A percentile compares a stretch with the other conserved stretches of the same genome.
Conservation (phyloP, 2,329 filamentous ascomycete genomes). For the Microdochium paspali region DNA sequence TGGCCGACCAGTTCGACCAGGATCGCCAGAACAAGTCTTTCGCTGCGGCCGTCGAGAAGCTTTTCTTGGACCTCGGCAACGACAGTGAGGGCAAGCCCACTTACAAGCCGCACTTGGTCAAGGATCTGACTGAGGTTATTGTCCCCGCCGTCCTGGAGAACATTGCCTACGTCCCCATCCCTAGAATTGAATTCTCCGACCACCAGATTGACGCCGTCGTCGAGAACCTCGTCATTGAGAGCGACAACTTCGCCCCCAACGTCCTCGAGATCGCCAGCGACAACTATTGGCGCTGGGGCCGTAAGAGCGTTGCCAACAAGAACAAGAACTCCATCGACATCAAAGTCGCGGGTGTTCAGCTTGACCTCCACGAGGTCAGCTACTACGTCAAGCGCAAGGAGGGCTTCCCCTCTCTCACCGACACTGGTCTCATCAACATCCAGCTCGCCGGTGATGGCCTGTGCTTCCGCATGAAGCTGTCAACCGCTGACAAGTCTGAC, state of each 20-base stretch:
- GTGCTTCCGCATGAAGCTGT: constrained; percentile 83
- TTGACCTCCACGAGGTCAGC: constrained; percentile 82
- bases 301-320: constrained; percentile 76
- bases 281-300: constrained; percentile 91
- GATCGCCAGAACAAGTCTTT: constrained; percentile 83
- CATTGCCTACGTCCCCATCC: constrained; percentile 82
- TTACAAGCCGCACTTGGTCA: constrained; percentile 90
- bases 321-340: constrained; percentile 75
- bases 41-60: constrained; percentile 62
- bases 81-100: constrained; percentile 73
- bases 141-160: constrained; percentile 75
- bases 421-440: constrained; percentile 83
- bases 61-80: constrained; percentile 82
- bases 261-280: constrained; percentile 80
- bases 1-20: constrained; percentile 80
- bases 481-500: constrained; percentile 68
- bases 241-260: constrained; percentile 94
- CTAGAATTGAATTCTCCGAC: constrained; percentile 88
- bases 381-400: constrained; percentile 95
- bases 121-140: constrained; percentile 81
- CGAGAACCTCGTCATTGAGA: constrained; percentile 92
- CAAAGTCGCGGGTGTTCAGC: constrained; percentile 81
- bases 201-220: constrained; percentile 76
- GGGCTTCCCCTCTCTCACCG: constrained; percentile 80
- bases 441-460: constrained; percentile 80